Evolutionary conservation across 768 basidiomycete species (phyloP).

Genomic region (Pulveroboletus sp.): DNA sequence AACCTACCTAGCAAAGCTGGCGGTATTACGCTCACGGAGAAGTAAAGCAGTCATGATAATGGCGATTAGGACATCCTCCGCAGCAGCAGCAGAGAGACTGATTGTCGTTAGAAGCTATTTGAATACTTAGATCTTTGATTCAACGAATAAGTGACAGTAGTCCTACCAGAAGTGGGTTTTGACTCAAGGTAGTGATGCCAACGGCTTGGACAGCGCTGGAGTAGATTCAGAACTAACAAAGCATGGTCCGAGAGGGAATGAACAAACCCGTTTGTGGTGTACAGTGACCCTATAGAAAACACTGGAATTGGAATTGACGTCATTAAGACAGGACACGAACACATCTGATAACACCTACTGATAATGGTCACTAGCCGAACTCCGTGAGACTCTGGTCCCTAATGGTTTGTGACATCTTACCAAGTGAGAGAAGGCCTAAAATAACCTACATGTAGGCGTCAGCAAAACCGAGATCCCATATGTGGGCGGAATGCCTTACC

Average conservation of each 20-base stretch:
- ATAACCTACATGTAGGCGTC: not conserved
- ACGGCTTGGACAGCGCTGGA: not conserved
- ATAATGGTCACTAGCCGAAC: not conserved
- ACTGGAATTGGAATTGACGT: not conserved
- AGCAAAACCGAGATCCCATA: not conserved
- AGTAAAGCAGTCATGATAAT: not conserved
- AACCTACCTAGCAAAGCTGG: not conserved
- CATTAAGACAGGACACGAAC: not conserved
- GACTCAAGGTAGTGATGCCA: not conserved
- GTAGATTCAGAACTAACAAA: not conserved
- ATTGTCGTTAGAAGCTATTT: not conserved
- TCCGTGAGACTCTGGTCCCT: not conserved
- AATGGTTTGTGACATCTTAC: not conserved
- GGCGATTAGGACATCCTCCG: slow-evolving; percentile 1
- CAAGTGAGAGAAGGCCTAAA: not conserved
- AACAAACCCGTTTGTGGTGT: not conserved
- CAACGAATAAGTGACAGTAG: not conserved
- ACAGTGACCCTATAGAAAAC: not conserved
- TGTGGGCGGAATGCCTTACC: not conserved
- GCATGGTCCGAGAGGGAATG: not conserved
- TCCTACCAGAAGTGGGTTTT: not conserved
- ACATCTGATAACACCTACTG: not conserved
- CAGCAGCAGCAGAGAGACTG: not conserved
- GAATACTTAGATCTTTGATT: not conserved
- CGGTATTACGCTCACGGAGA: not conserved